Evolutionary conservation across 73 alveolate genomes (phyloP).

Genomic region (Diophrys appendiculata): DNA sequence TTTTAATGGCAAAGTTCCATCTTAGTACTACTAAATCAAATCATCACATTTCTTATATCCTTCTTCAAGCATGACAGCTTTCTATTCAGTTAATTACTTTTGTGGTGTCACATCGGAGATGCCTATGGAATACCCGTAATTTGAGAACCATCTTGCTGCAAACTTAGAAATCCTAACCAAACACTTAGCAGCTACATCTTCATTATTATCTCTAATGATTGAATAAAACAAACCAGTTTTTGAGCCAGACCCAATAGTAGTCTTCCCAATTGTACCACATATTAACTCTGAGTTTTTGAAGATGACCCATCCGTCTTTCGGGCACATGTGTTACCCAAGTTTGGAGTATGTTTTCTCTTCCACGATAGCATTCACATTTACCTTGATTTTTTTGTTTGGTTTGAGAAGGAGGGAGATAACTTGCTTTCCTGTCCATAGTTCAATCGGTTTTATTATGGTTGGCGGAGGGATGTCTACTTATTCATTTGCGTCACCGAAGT

Average conservation of each 20-base stretch:
- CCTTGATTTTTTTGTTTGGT: slow-evolving; percentile 87
- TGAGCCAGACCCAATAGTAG: slow-evolving; percentile 91
- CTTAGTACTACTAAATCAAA: slow-evolving; percentile 66
- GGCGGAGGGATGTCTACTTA: slow-evolving; percentile 98
- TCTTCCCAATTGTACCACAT: slow-evolving; percentile 97
- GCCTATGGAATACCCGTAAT: slow-evolving; percentile 98
- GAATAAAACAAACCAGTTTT: slow-evolving; percentile 91
- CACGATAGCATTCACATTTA: slow-evolving; percentile 86
- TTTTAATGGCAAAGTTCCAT: slow-evolving; percentile 73
- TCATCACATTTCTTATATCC: slow-evolving; percentile 74
- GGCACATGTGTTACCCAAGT: slow-evolving; percentile 90
- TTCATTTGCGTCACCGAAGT: slow-evolving; percentile 85
- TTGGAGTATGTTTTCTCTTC: slow-evolving; percentile 88
- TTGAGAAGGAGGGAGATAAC: slow-evolving; percentile 86
- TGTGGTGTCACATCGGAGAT: slow-evolving; percentile 94
- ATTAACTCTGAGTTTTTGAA: slow-evolving; percentile 92
- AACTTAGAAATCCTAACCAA: slow-evolving; percentile 98
- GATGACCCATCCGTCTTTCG: slow-evolving; percentile 98
- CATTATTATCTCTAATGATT: slow-evolving; percentile 88
- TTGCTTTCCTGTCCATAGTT: slow-evolving; percentile 99
- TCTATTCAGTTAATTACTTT: slow-evolving; percentile 62
- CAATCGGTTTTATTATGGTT: slow-evolving; percentile 93
- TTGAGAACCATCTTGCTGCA: slow-evolving; percentile 95
- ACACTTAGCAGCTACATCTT: slow-evolving; percentile 90
- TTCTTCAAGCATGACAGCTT: slow-evolving; percentile 62